These are phyloP conservation scores for Aspergillus kassunensis DNA, from an alignment of 495 filamentous ascomycete species.

Conservation along the genomic window DNA sequence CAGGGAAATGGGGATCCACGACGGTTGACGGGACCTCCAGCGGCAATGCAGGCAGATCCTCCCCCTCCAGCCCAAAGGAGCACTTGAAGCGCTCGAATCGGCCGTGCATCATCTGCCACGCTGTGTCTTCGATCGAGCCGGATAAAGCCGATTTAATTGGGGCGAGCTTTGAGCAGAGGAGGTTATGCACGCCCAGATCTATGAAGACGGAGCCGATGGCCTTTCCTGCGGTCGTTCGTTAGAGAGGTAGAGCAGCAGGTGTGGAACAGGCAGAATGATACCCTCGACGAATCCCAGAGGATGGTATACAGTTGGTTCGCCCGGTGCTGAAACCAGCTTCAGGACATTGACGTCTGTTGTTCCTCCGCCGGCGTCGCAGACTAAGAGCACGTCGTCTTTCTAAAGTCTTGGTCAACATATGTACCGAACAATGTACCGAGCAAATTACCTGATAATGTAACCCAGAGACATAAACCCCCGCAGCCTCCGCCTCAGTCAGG, in stretches of 20 bases:
- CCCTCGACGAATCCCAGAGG: conserved; percentile 9
- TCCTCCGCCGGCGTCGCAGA: conserved; percentile 8
- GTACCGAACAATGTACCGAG: neutral
- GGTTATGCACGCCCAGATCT: conserved; percentile 3
- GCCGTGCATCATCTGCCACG: conserved; percentile 3
- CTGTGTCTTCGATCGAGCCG: neutral
- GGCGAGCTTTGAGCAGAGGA: conserved; percentile 7
- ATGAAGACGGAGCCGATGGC: conserved; percentile 9
- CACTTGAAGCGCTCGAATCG: conserved; percentile 13
- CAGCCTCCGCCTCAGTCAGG: conserved; percentile 65
- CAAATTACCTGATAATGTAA: conserved; percentile 29
- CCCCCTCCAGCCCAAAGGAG: conserved; percentile 3
- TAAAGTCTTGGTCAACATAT: neutral
- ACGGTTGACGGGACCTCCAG: neutral
- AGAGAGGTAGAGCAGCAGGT: neutral
- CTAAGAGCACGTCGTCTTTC: conserved; percentile 8
- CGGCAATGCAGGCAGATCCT: neutral
- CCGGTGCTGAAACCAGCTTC: neutral
- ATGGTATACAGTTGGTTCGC: conserved; percentile 1
- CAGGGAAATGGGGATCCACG: conserved; percentile 1
- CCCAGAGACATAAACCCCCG: conserved; percentile 53
- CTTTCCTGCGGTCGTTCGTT: conserved; percentile 1
- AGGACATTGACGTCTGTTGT: conserved; percentile 10
- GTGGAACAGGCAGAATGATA: neutral
- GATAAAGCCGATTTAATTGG: neutral